A percentile compares a stretch with the other conserved stretches of the same genome.
Evolutionary conservation across 352 stramenopile genomes (phyloP).

Genomic region (Globisporangium alternatum): DNA sequence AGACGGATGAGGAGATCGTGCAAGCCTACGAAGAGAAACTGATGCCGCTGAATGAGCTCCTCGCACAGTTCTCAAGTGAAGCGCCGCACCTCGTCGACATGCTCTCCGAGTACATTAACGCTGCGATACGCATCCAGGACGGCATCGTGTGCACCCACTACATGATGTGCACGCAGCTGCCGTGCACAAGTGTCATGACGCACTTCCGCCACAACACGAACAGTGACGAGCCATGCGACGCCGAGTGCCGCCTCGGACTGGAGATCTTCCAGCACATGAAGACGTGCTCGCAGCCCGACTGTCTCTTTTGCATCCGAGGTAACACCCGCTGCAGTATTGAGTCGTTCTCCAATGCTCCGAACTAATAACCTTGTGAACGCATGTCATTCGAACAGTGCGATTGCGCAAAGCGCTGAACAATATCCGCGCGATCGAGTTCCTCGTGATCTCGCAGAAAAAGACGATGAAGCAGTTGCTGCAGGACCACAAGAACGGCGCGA

Average conservation of each 20-base stretch:
- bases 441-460: constrained; percentile 21
- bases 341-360: not conserved
- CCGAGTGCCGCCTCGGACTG: constrained; percentile 21
- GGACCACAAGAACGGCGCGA: constrained; percentile 9
- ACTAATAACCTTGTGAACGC: not conserved
- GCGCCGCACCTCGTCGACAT: constrained; percentile 25
- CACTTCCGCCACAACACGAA: constrained; percentile 22
- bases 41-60: constrained; percentile 23
- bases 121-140: constrained; percentile 29
- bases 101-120: constrained; percentile 35
- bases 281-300: constrained; percentile 16
- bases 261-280: constrained; percentile 29
- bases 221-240: constrained; percentile 21
- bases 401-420: constrained; percentile 16
- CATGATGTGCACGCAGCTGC: constrained; percentile 23
- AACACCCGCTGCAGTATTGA: not conserved
- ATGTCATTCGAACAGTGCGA: constrained; percentile 11
- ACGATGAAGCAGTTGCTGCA: constrained; percentile 19
- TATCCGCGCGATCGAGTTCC: constrained; percentile 15
- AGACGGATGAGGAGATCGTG: not conserved
- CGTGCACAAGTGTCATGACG: constrained; percentile 19
- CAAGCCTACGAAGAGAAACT: not conserved
- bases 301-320: constrained; percentile 42
- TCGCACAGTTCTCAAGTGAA: constrained; percentile 22
- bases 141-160: constrained; percentile 25